Percentiles rank a stretch among this genome's conserved stretches.
Evolutionary conservation across 169 alveolate genomes (phyloP).

Genomic region (Cyclospora cayetanensis): DNA sequence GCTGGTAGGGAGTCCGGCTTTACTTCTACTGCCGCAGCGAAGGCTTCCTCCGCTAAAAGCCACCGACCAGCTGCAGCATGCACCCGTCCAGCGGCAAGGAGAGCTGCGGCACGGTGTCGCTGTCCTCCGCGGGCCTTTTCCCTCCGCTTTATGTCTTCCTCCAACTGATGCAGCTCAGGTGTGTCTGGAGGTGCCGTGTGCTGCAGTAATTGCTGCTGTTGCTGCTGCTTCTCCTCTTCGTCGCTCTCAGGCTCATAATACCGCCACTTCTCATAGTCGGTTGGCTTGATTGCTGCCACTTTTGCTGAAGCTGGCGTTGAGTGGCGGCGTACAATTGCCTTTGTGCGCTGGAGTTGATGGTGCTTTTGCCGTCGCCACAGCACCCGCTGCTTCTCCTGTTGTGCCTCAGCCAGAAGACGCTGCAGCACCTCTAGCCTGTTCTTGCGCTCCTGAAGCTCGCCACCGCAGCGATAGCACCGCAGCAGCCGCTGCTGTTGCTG

Average conservation of each 20-base stretch:
- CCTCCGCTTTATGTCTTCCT: background rate
- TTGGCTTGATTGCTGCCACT: background rate
- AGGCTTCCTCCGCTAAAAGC: background rate
- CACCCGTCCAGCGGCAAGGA: background rate
- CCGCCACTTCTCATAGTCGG: background rate
- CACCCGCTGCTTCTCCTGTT: background rate
- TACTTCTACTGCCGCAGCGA: background rate
- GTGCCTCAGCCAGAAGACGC: background rate
- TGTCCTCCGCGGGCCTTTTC: background rate
- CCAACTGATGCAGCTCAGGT: background rate
- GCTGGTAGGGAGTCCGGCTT: background rate
- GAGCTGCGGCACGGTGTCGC: background rate
- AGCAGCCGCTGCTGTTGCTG: background rate
- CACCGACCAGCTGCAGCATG: background rate
- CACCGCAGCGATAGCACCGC: background rate
- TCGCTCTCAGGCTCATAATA: background rate
- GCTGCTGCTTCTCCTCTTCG: background rate
- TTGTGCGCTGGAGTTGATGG: background rate
- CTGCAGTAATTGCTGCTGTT: background rate
- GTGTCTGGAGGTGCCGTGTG: background rate
- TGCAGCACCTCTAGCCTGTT: background rate
- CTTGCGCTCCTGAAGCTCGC: background rate
- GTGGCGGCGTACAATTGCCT: too few species aligned
- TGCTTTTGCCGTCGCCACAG: constrained; percentile 6
- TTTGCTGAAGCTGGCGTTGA: too few species aligned